Base-by-base conservation (phyloP, 176 grass and related monocot species). In the Triticum urartu region DNA sequence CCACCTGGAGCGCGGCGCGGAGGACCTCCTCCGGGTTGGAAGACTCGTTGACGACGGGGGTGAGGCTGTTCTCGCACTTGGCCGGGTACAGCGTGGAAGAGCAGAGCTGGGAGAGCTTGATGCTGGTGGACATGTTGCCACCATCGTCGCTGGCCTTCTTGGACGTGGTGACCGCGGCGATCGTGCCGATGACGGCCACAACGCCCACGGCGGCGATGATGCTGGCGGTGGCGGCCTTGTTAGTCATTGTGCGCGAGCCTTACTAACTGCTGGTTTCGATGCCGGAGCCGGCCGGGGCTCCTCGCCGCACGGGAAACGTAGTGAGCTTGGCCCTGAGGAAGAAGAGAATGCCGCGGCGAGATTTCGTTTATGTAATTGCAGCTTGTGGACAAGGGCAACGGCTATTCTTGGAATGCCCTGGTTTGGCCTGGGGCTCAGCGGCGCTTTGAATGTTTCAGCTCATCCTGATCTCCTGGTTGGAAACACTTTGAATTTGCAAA, bases 51-150 rank as follows among this genome's bases (percentile, higher is more conserved):
- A 89, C 80, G 11, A 88, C 20, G 13, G 86, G 58, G 8, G 71
- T 78, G 3, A 98, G 84, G 65, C 91, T 92, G 30, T 70, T 70
- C 86, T 94, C 88, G 88, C 96, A 98, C 50, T 89, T 86, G 1
- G 73, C 79, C 9, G 85, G 94, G 89, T 94, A 98, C 74, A 86
- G 70, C 25, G 96, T 98, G 24, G 82, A 33, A 12, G 78, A 72
- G 90, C 96, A 98, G 26, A 95, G n/a, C n/a, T 90, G 58, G 3
- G 88, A 77, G 17, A 92, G 80, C 71, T 86, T 91, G 4, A 90
- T 33, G 84, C 59, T 63, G 79, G 77, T 79, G 21, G 87, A 67
- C 40, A 93, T 78, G 22, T 21, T 13, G 8, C 50, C 50, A 18
- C 22, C 79, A 1, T 4, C 58, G 1, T 0, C 79, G 50, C 50